Evolutionary conservation across 1,139 yeast genomes (phyloP), one percentile per base, ranked within the genome.

Genomic region (Debaryomyces sp.): DNA sequence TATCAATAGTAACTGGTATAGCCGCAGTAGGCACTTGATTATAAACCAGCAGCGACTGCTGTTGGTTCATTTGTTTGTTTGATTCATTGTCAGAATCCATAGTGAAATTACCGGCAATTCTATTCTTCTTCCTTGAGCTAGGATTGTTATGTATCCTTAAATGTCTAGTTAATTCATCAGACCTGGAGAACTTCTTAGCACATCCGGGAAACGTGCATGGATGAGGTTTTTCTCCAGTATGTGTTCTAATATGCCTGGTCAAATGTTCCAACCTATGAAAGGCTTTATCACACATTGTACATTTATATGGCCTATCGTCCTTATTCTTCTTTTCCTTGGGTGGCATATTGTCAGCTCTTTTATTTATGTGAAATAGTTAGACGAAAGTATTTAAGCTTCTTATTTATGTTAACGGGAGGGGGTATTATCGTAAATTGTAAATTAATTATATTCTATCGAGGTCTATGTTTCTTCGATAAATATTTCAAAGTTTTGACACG

Each of bases 191-290:
- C 52, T 83, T 73, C 64, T 86, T 86, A 39, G 75, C 62, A 63
- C 94, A 87, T 7, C 85, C 85, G 3, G 87, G 83, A 53, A 73
- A 84, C 27, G 82, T 79, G 66, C 95, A 87, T 23, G 78, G 81
- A 62, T 86, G 89, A 10, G 94, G 94, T 56, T 87, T 84, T 61
- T 85, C 88, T 23, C 89, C 89, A 1, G 89, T 84, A 59, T 84
- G 88, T 35, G 86, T 83, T 51, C 88, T 70, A 60, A 84, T 84
- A 60, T 86, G 92, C 56, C 91, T 77, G 7, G 89, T 82, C 60
- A 84, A 85, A 62, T 85, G 88, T 60, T 83, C 88, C 46, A 82
- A 62, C 53, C 88, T 69, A 59, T 82, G 87, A 61, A 86, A 78
- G 43, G 87, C 82, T 65, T 84, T 77, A 57, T 74, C 71, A 70